Base-by-base conservation (phyloP, 129 eudicot species). In the Ambrosia trifida region DNA sequence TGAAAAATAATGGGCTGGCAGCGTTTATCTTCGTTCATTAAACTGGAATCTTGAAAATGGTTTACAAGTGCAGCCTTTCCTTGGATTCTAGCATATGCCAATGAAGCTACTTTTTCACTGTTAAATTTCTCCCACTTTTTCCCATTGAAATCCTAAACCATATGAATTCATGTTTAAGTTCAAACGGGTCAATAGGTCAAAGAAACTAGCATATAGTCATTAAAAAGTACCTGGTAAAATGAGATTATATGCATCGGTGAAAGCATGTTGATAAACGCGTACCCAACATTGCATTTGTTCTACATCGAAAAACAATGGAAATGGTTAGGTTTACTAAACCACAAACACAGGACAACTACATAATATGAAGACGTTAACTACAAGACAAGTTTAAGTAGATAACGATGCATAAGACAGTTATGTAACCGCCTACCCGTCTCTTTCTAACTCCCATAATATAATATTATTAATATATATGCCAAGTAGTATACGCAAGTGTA, bases 251-350 rank as follows among this genome's bases (percentile, higher is more conserved):
- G 89, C 60, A 78, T 72, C 5, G 98, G 98, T 47, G 95, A 83
- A 71, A 84, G 68, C 98, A 93, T 93, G 89, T 93, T 93, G 80
- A 93, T 93, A 53, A 93, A 93, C 14, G 98, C 98, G 76, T 93
- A 93, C 45, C 98, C 98, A 40, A 93, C 96, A 68, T 93, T 93
- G 81, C 98, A 93, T 76, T 89, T 93, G 59, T 93, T 93, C 98
- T 93, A 90, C 76, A 79, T 61, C 18, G 44, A 57, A 68, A 20
- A 69, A 40, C 57, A 79, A 41, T 32, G 16, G 14, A 2, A n/a
- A 53, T 30, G 8, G 24, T 64, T 52, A 74, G 45, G 7, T 40
- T 50, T 64, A 19, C 12, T 19, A 53, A 35, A 13, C 54, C 14
- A 38, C 9, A 40, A 40, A 7, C 10, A 40, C 44, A 11, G n/a